These are phyloP conservation scores for Sapria himalayana DNA, from an alignment of 345 rosid genomes.

Conservation along the genomic window DNA sequence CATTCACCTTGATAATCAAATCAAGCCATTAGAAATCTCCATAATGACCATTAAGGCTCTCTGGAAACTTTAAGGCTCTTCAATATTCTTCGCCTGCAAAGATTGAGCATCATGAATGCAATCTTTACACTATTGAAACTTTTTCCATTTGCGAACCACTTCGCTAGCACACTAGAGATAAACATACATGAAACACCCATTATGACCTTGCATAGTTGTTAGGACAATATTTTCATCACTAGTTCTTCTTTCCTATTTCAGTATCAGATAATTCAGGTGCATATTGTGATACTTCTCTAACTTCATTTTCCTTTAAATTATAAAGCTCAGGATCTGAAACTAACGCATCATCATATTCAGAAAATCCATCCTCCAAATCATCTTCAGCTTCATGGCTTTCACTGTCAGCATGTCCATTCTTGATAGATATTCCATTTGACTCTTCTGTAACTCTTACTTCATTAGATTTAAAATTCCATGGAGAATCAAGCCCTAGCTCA, in stretches of 20 bases:
- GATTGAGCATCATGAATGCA: slow-evolving; percentile 19
- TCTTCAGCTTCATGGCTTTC: slow-evolving; percentile 35
- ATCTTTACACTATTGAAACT: slow-evolving; percentile 19
- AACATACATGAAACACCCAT: slow-evolving; percentile 21
- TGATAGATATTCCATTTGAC: slow-evolving; percentile 23
- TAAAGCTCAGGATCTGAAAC: slow-evolving; percentile 23
- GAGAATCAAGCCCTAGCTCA: slow-evolving; percentile 34
- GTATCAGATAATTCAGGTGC: slow-evolving; percentile 20
- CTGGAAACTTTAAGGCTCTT: too few relatives aligned
- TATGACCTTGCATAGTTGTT: slow-evolving; percentile 34
- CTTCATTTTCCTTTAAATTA: slow-evolving; percentile 20
- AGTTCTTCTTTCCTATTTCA: slow-evolving; percentile 10
- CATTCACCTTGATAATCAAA: slow-evolving; percentile 47
- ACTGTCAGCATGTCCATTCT: slow-evolving; percentile 34
- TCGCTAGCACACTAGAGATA: slow-evolving; percentile 25
- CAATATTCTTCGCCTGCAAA: slow-evolving; percentile 60
- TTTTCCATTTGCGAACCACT: slow-evolving; percentile 53
- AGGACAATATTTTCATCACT: slow-evolving; percentile 5
- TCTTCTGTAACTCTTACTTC: slow-evolving; percentile 23
- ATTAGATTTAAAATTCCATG: slow-evolving; percentile 14
- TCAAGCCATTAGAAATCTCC: too few relatives aligned
- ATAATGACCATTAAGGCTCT: slow-evolving; percentile 77
- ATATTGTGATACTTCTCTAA: slow-evolving; percentile 16
- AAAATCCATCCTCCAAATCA: slow-evolving; percentile 42
- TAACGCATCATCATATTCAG: slow-evolving; percentile 34